Evolutionary conservation across 176 grass and related monocot species (phyloP), one percentile per base, ranked within the genome.

Genomic region (Zoysia pacifica): DNA sequence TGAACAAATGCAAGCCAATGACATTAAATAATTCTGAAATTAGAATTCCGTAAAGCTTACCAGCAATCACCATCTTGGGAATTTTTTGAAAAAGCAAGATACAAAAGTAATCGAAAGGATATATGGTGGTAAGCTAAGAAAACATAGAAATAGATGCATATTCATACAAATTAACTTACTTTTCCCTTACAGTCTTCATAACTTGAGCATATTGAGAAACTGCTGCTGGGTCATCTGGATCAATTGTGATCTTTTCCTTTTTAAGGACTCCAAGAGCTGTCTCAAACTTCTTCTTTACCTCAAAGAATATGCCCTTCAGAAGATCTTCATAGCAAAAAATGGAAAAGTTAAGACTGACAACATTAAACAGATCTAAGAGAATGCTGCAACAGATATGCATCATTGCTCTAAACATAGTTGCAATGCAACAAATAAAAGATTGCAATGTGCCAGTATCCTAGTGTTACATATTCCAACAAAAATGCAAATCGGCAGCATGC

Each of bases 241-340:
- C 93, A 80, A 99, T 96, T 37, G 88, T 99, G 70, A 99, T 93
- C 81, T 96, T 99, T 83, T 99, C 97, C 88, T 89, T 99, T 71
- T 89, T 94, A 79, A 99, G 91, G 3, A 99, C 89, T 36, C 81
- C 77, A 71, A 99, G 72, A 18, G 86, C 93, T 47, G 72, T 82
- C 53, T 99, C 97, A 66, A 91, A 99, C 79, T 91, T 96, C 53
- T 91, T 95, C 79, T 99, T 99, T 41, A 99, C 86, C 71, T 99
- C 97, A 72, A 86, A 87, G 62, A 99, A 99, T 81, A 99, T 99
- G 73, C 80, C 88, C 90, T 93, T 99, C 69, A 99, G 70, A 46
- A 96, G 74, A 54, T 99, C 97, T 99, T 79, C 15, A 64, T 44
- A 68, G 45, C 3, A 71, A 70, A 47, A 83, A 79, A 75, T 53